Evolutionary conservation across 495 filamentous ascomycete species (phyloP).

Genomic region (Trichoderma erinaceum): DNA sequence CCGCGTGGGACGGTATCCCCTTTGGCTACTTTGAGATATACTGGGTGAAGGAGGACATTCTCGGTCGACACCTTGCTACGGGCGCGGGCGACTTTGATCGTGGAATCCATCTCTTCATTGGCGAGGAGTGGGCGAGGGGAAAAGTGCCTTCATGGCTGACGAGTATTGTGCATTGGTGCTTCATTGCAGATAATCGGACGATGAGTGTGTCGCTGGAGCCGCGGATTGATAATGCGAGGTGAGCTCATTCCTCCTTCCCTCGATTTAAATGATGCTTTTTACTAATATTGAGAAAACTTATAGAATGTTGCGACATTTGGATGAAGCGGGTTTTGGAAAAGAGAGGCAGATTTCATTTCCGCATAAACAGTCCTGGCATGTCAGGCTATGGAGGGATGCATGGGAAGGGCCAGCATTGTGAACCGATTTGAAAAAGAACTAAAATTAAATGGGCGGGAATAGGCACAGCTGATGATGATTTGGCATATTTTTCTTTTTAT

Average conservation of each 20-base stretch:
- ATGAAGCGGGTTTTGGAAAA: constrained; percentile 74
- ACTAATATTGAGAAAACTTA: constrained; percentile 18
- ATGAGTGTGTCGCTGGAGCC: constrained; percentile 80
- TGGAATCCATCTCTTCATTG: constrained; percentile 81
- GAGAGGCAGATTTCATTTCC: constrained; percentile 84
- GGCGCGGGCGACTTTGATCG: constrained; percentile 73
- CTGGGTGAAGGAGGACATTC: constrained; percentile 89
- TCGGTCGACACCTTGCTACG: constrained; percentile 59
- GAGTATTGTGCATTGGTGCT: constrained; percentile 78
- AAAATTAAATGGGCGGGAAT: no score
- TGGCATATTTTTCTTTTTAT: no score
- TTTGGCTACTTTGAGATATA: constrained; percentile 99
- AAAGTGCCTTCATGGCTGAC: constrained; percentile 75
- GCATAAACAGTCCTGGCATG: constrained; percentile 86
- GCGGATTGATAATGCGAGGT: constrained; percentile 87
- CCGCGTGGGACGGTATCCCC: constrained; percentile 88
- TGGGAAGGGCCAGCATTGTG: constrained; percentile 77
- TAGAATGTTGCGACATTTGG: constrained; percentile 74
- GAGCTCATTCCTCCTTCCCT: constrained; percentile 25
- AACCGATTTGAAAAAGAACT: not conserved
- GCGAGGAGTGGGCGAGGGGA: constrained; percentile 88
- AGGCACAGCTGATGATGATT: no score
- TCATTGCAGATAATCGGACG: constrained; percentile 73
- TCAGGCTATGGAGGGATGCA: constrained; percentile 72
- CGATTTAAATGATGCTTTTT: not conserved